phyloP scores from a whole-genome alignment of 1,284 basidiomycete genomes.

The Boletellus deceptivus region DNA sequence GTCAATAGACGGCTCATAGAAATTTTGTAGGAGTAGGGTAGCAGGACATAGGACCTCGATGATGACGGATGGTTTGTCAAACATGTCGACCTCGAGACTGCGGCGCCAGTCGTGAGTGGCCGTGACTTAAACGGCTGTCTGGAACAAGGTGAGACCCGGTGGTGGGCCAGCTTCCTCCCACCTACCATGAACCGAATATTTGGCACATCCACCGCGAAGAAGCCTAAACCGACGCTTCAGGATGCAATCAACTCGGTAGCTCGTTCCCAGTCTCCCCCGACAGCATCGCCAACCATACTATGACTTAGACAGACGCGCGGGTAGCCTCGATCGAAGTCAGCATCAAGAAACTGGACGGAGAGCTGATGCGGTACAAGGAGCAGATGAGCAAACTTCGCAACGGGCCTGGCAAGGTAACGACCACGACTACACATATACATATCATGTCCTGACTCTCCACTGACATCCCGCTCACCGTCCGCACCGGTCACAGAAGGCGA shows the following conservation, averaged over 20 bases:
- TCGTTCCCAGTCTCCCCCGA: conserved; percentile 9
- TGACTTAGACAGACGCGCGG: conserved; percentile 78
- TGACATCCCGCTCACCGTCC: neutral
- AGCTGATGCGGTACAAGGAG: conserved; percentile 90
- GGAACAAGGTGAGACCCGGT: neutral
- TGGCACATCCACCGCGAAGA: conserved; percentile 72
- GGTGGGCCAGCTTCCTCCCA: too few relatives aligned
- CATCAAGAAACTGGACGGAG: conserved; percentile 94
- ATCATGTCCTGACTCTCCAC: neutral
- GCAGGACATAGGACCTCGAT: too few relatives aligned
- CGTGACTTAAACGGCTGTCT: neutral
- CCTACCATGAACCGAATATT: conserved; percentile 77
- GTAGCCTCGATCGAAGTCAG: conserved; percentile 95
- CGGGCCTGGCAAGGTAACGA: conserved; percentile 88
- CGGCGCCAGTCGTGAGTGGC: neutral
- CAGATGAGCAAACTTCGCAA: conserved; percentile 94
- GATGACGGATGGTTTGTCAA: neutral
- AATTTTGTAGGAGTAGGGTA: neutral
- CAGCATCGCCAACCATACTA: conserved; percentile 12
- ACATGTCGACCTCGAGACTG: neutral
- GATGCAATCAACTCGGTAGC: conserved; percentile 90
- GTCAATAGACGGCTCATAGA: too few relatives aligned
- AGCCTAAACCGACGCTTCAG: conserved; percentile 83
- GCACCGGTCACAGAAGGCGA: conserved; percentile 60
- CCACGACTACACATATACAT: neutral